Evolutionary conservation across 2,329 filamentous ascomycete species (phyloP), one percentile per base, ranked within the genome.

Genomic region (Xylariaceae sp.): DNA sequence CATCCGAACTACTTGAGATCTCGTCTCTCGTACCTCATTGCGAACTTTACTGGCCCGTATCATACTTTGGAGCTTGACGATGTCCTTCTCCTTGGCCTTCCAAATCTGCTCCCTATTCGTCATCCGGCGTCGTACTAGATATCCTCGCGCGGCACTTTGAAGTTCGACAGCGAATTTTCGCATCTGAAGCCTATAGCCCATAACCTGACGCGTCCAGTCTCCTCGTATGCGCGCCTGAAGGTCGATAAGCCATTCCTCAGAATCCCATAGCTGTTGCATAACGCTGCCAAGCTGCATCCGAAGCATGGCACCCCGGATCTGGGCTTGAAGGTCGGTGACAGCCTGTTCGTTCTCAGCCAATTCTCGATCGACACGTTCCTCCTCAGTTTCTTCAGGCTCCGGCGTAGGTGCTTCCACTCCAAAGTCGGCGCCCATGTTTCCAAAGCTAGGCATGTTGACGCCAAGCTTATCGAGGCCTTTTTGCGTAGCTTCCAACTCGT

Each of bases 401-500:
- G 88, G 89, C 50, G 88, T 81, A 1, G 87, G 70, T 4, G 62
- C 85, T 65, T 95, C 91, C 5, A 93, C 88, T 30, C 91, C 92
- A 77, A 99, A 97, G 67, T 94, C 93, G 59, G 92, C 93, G 44
- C 92, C 88, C 89, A 99, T 97, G 55, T 92, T 95, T 50, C 92
- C 92, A 76, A 99, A 99, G 76, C 91, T 96, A 32, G 94, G 94
- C 92, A 99, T 97, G 67, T 84, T 95, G 60, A 93, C 84, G 49
- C 95, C 95, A 59, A 96, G 87, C 73, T 94, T 96, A 76, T 99
- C 94, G 39, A 99, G 84, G 40, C 94, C 94, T 69, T 96, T 97
- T 68, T 99, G 94, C 75, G 92, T 96, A 57, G 92, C 91, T 73
- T 99, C 94, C 23, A 99, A 81, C 69, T 99, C 95, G 75, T 97